phyloP scores from a whole-genome alignment of 179 eudicot species.

The Amaranthus tricolor region DNA sequence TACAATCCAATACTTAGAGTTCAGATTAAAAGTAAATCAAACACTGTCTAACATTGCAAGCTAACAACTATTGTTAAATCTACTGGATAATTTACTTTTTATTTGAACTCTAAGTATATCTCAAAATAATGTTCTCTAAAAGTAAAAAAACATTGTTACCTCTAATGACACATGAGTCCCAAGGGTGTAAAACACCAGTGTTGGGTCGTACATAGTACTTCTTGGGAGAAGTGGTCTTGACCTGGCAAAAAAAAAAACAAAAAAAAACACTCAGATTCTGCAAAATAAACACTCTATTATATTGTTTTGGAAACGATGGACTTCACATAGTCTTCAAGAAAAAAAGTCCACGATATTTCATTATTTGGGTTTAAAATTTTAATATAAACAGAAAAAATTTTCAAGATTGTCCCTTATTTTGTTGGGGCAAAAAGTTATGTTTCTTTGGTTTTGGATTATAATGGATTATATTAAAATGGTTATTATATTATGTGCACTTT shows the following conservation, averaged over 20 bases:
- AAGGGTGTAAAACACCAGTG: slow-evolving; percentile 80
- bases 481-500: too few species aligned
- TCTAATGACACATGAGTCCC: slow-evolving; percentile 82
- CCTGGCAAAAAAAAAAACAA: slow-evolving; percentile 37
- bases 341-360: too few species aligned
- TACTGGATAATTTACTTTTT: not conserved
- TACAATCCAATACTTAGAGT: too few species aligned
- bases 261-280: not conserved
- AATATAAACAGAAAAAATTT: too few species aligned
- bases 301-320: not conserved
- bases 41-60: not conserved
- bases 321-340: not conserved
- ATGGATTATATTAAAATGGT: too few species aligned
- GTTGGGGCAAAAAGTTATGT: too few species aligned
- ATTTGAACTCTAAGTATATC: not conserved
- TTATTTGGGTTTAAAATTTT: too few species aligned
- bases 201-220: slow-evolving; percentile 90
- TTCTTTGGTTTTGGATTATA: too few species aligned
- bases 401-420: too few species aligned
- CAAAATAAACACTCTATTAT: not conserved
- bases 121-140: not conserved
- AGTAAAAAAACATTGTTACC: slow-evolving; percentile 39
- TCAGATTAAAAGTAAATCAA: too few species aligned
- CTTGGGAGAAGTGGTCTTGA: slow-evolving; percentile 93
- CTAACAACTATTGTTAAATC: not conserved